These are phyloP conservation scores for Chalciporus pseudorubinellus DNA, from an alignment of 768 basidiomycete genomes.

Conservation along the genomic window DNA sequence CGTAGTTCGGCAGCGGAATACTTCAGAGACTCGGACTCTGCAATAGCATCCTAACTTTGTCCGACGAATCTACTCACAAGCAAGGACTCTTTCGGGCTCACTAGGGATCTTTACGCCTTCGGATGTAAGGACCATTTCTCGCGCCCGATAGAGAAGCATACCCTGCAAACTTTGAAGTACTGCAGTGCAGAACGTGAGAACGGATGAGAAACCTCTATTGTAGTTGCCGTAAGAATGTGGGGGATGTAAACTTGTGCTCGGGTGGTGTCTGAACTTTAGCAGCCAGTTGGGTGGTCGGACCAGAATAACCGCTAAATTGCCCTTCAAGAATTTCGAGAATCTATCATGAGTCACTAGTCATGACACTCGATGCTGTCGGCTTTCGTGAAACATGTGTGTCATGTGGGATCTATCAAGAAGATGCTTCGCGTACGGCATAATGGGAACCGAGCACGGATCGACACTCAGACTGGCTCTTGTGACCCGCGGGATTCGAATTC, in stretches of 20 bases:
- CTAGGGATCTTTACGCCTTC: neutral
- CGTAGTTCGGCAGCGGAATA: too few species aligned
- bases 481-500: constrained; percentile 8
- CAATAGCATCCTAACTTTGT: too few species aligned
- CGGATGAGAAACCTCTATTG: too few species aligned
- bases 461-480: neutral
- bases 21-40: too few species aligned
- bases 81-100: too few species aligned
- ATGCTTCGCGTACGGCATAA: constrained; percentile 2
- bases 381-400: too few species aligned
- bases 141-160: neutral
- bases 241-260: neutral
- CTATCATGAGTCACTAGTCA: too few species aligned
- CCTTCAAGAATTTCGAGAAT: constrained; percentile 6
- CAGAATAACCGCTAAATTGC: constrained; percentile 9
- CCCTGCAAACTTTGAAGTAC: neutral
- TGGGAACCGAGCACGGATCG: constrained; percentile 5
- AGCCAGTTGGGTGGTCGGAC: neutral
- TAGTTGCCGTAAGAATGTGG: neutral
- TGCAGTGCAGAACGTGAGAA: too few species aligned
- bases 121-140: neutral
- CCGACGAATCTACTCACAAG: too few species aligned
- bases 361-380: neutral
- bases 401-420: neutral
- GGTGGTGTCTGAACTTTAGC: constrained; percentile 15